phyloP scores from a whole-genome alignment of 2,329 filamentous ascomycete genomes.

The Cladosporium halotolerans region DNA sequence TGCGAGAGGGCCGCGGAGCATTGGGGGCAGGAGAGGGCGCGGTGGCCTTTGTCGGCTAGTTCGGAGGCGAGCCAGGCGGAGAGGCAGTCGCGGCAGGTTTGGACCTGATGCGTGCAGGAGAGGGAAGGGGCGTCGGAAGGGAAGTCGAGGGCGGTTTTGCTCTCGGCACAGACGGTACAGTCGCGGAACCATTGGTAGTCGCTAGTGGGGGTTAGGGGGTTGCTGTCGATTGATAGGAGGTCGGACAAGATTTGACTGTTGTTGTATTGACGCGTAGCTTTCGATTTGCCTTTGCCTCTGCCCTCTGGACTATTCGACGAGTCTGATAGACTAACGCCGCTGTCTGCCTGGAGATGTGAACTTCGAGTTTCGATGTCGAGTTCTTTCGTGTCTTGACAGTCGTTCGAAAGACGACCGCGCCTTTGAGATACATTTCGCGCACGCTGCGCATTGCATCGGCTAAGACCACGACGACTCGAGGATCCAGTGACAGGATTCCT shows the following conservation, averaged over 20 bases:
- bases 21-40: constrained; percentile 48
- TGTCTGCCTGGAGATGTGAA: background rate
- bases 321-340: background rate
- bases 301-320: background rate
- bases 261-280: background rate
- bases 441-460: background rate
- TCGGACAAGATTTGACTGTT: background rate
- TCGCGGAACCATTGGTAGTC: constrained; percentile 13
- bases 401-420: too few species aligned
- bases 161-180: constrained; percentile 33
- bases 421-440: background rate
- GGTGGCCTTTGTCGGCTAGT: constrained; percentile 36
- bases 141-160: constrained; percentile 28
- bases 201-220: background rate
- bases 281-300: background rate
- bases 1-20: constrained; percentile 42
- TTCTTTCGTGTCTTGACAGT: too few species aligned
- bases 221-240: background rate
- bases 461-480: background rate
- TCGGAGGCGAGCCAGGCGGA: constrained; percentile 35
- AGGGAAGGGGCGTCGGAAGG: constrained; percentile 28
- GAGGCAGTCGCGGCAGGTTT: constrained; percentile 35
- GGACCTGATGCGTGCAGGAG: constrained; percentile 29
- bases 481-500: background rate
- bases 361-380: background rate